A percentile compares a stretch with the other conserved stretches of the same genome.
phyloP scores from a whole-genome alignment of 129 eudicot genomes.

The Escallonia herrerae region DNA sequence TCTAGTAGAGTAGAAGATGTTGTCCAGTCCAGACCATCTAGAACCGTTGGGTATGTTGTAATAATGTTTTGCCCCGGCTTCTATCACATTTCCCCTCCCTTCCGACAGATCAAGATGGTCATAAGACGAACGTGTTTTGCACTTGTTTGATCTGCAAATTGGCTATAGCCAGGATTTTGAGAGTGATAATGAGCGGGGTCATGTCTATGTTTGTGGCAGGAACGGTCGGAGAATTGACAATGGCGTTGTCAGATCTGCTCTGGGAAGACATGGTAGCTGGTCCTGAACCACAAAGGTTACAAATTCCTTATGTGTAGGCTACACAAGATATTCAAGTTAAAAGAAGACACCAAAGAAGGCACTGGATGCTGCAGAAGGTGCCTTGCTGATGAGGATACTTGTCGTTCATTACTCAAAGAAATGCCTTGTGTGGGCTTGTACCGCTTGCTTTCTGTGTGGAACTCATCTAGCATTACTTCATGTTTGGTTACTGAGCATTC shows the following conservation, averaged over 20 bases:
- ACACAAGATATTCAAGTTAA: background rate
- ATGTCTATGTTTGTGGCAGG: conserved; percentile 33
- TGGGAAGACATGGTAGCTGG: conserved; percentile 97
- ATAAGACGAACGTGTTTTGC: background rate
- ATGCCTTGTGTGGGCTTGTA: conserved; percentile 3
- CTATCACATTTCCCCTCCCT: no score
- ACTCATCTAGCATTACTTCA: background rate
- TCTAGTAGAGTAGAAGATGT: no score
- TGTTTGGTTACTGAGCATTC: background rate
- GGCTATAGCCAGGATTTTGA: background rate
- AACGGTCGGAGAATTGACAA: conserved; percentile 71
- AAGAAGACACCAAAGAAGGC: background rate
- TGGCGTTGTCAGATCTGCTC: conserved; percentile 78
- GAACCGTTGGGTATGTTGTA: no score
- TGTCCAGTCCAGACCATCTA: no score
- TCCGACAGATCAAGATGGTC: conserved; percentile 3
- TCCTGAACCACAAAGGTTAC: conserved; percentile 66
- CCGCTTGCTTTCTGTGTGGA: background rate
- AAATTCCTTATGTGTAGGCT: conserved; percentile 53
- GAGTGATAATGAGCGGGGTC: background rate
- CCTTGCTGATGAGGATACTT: background rate
- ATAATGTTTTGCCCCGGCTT: no score
- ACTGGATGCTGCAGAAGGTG: background rate
- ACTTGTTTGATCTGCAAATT: background rate
- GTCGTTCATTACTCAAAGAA: background rate